phyloP scores from a whole-genome alignment of 768 basidiomycete genomes.

The Goffeauzyma gilvescens region DNA sequence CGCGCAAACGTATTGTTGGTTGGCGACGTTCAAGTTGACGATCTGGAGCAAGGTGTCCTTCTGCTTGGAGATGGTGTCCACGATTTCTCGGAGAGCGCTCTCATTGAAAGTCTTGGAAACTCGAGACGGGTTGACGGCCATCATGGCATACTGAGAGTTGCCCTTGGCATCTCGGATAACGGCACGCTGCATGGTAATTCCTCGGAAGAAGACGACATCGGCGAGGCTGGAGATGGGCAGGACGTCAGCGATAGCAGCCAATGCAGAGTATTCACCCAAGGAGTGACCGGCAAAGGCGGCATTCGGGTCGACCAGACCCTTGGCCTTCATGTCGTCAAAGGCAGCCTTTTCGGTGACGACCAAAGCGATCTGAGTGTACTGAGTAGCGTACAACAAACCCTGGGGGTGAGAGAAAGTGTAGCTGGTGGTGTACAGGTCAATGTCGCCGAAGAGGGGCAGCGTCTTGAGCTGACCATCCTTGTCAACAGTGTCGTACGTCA shows the following conservation, averaged over 20 bases:
- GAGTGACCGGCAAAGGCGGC: slow-evolving; percentile 97
- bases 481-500: slow-evolving; percentile 94
- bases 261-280: slow-evolving; percentile 91
- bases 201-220: slow-evolving; percentile 98
- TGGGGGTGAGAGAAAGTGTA: slow-evolving; percentile 97
- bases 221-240: slow-evolving; percentile 84
- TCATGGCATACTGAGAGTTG: slow-evolving; percentile 95
- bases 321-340: slow-evolving; percentile 92
- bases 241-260: slow-evolving; percentile 93
- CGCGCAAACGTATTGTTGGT: slow-evolving; percentile 98
- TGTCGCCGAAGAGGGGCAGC: slow-evolving; percentile 85
- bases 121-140: slow-evolving; percentile 92
- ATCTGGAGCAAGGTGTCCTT: slow-evolving; percentile 81
- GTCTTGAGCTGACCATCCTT: slow-evolving; percentile 92
- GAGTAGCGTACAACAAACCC: slow-evolving; percentile 89
- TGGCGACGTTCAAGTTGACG: slow-evolving; percentile 72
- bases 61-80: slow-evolving; percentile 62
- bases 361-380: slow-evolving; percentile 95
- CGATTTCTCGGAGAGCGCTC: slow-evolving; percentile 85
- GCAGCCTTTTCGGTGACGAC: slow-evolving; percentile 97
- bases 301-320: slow-evolving; percentile 78
- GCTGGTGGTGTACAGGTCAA: slow-evolving; percentile 77
- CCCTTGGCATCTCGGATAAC: slow-evolving; percentile 87
- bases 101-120: slow-evolving; percentile 90
- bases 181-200: slow-evolving; percentile 98